Percentiles rank a stretch among this genome's conserved stretches.
Conservation (phyloP, 2,329 filamentous ascomycete species). For the Verticillium alfalfae region DNA sequence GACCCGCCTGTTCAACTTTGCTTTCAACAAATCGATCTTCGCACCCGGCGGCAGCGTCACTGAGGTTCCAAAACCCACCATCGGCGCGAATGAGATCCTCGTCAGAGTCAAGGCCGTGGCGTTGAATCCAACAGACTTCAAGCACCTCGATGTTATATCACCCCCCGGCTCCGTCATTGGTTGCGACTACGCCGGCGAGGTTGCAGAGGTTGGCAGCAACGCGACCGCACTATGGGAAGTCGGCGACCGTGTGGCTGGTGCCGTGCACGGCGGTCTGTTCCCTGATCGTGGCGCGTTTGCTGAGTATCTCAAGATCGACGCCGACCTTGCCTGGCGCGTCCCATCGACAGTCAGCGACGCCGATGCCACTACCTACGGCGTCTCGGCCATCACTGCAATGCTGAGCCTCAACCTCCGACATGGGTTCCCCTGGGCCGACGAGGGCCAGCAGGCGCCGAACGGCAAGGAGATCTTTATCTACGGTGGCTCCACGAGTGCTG, state of each 20-base stretch:
- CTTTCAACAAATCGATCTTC: conserved; percentile 14
- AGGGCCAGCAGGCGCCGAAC: conserved; percentile 13
- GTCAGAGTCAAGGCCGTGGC: conserved; percentile 27
- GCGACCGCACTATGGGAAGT: conserved; percentile 36
- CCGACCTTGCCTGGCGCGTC: conserved; percentile 33
- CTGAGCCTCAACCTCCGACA: conserved; percentile 10
- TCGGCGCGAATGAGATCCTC: conserved; percentile 16
- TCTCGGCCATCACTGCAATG: conserved; percentile 33
- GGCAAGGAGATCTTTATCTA: conserved; percentile 29
- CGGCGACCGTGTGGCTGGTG: conserved; percentile 40
- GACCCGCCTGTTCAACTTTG: conserved; percentile 1
- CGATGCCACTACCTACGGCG: conserved; percentile 38
- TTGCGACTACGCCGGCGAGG: conserved; percentile 41
- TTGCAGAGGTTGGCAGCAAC: conserved; percentile 36
- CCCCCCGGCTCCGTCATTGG: conserved; percentile 21
- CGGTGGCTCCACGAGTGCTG: conserved; percentile 43
- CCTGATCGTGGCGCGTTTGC: conserved; percentile 29
- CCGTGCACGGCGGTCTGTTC: conserved; percentile 23
- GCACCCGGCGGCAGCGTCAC: neutral
- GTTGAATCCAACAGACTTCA: conserved; percentile 30
- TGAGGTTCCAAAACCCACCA: neutral
- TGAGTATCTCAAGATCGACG: conserved; percentile 30
- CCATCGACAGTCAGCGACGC: conserved; percentile 38
- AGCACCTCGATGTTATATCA: conserved; percentile 19
- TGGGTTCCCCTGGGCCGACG: neutral